phyloP scores from a whole-genome alignment of 2,329 filamentous ascomycete genomes.

The Ascochyta pisi region DNA sequence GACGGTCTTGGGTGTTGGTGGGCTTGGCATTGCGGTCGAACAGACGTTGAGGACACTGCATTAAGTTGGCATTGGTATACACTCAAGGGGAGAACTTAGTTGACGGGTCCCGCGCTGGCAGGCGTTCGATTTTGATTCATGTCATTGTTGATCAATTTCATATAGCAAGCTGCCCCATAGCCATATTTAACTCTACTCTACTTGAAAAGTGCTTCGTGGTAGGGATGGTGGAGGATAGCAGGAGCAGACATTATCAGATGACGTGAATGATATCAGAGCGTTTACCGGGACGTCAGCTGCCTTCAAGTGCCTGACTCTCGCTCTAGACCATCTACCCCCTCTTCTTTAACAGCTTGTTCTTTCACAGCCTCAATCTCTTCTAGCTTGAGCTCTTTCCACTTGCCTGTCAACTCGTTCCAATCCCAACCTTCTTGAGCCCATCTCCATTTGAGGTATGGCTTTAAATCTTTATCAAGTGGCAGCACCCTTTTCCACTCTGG shows the following conservation, averaged over 20 bases:
- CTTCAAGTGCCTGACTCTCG: neutral
- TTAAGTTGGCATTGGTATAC: slow-evolving; percentile 14
- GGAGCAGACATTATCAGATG: neutral
- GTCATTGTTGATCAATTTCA: neutral
- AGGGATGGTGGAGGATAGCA: neutral
- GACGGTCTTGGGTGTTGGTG: slow-evolving; percentile 59
- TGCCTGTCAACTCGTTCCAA: slow-evolving; percentile 12
- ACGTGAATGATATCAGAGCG: neutral
- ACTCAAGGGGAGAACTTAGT: neutral
- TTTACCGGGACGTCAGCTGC: neutral
- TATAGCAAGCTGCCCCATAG: neutral
- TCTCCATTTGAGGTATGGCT: slow-evolving; percentile 86
- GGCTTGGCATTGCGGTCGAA: slow-evolving; percentile 58
- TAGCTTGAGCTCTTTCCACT: neutral
- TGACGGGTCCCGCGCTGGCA: neutral
- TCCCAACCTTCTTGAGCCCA: slow-evolving; percentile 66
- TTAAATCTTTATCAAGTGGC: slow-evolving; percentile 86
- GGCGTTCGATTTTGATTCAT: neutral
- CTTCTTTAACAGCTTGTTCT: neutral
- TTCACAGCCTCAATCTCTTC: neutral
- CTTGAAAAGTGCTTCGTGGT: neutral
- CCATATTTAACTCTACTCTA: neutral
- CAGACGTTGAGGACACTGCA: slow-evolving; percentile 44
- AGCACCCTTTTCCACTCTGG: slow-evolving; percentile 91
- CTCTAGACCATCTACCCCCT: neutral